Evolutionary conservation across 2,329 filamentous ascomycete species (phyloP), one percentile per base, ranked within the genome.

Genomic region (Fusarium setosum): DNA sequence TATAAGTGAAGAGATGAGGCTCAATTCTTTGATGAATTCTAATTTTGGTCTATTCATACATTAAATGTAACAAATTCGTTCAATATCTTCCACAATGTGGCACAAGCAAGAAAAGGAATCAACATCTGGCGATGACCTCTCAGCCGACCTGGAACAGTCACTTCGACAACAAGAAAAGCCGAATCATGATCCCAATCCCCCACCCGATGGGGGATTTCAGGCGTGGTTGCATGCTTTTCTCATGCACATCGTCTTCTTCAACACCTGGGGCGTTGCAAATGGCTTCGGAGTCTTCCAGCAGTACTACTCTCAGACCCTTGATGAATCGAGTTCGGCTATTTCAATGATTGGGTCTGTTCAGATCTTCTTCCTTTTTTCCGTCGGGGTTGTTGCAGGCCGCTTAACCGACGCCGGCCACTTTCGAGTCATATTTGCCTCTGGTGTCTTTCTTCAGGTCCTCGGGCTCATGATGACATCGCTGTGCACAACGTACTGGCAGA

Each of bases 181-280:
- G 1, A 3, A 6, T 24, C n/a, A 32, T 3, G 17, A 52, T 3
- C 2, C 37, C 0, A 10, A 59, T 4, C 18, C 55, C 7, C 59
- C 66, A 17, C 66, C 69, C 6, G 69, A 71, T 6, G 64, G 68
- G 6, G 68, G 69, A 6, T 26, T 49, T 13, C 68, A 68, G 8
- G 69, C 68, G 6, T 79, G 76, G 77, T 62, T 69, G 1, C 77
- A 79, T 45, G 75, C 73, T 0, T 41, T 72, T 0, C 70, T 77
- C 59, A 72, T 70, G 17, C 80, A 79, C 61, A 73, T 81, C 4
- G 75, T 79, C 26, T 78, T 81, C 59, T 80, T 81, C 67, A 77
- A 79, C 31, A 80, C 80, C 5, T 81, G 80, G 80, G 82, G 82
- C n/a, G 78, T 82, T 38, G 74, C 81, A 24, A 82, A 83, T 58